Base-by-base conservation (phyloP, 371 early-diverging fungal species). In the Mortierella sp. region DNA sequence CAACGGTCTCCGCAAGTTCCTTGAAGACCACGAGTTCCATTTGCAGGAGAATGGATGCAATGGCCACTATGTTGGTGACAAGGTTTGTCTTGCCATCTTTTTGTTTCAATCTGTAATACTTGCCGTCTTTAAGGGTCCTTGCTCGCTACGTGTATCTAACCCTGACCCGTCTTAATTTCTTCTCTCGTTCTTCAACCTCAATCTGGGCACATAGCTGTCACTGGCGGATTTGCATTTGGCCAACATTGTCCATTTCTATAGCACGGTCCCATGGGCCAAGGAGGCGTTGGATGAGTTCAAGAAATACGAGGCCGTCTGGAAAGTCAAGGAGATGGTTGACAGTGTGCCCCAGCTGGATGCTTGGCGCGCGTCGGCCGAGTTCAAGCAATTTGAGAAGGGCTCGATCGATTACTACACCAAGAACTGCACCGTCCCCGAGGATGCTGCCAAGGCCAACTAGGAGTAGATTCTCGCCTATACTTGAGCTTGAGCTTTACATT, bases 61-160 rank as follows among this genome's bases (percentile, higher is more conserved):
- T 48, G 85, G 85, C 14, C 81, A 84, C 38, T 84, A 79, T 45
- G 79, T 81, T 54, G 85, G 85, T 11, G 52, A 81, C 72, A 84
- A 79, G 79, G 81, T 65, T 34, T 19, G 42, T 8, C 2, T 31
- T 26, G 26, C 38, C 19, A 19, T 10, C 21, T 38, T 16, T 5
- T 65, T 34, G 0, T 28, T 2, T 9, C 16, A 24, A 26, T 7
- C 8, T 21, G 7, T 34, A 3, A 24, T 38, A 21, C 10, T 0
- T 16, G 14, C 16, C 50, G 38, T 65, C 38, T 38, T 34, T 34
- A 1, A 0, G 16, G 19, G 8, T 8, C 9, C 21, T 9, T 42
- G 11, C 13, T n/a, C 47, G 16, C 38, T 31, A 13, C 50, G 5
- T 38, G 42, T 38, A 38, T 38, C 19, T 50, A 13, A 50, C 3